Percentiles rank a stretch among this genome's conserved stretches.
Evolutionary conservation across 192 early-diverging fungal genomes (phyloP).

Genomic region (Coemansia asiatica): DNA sequence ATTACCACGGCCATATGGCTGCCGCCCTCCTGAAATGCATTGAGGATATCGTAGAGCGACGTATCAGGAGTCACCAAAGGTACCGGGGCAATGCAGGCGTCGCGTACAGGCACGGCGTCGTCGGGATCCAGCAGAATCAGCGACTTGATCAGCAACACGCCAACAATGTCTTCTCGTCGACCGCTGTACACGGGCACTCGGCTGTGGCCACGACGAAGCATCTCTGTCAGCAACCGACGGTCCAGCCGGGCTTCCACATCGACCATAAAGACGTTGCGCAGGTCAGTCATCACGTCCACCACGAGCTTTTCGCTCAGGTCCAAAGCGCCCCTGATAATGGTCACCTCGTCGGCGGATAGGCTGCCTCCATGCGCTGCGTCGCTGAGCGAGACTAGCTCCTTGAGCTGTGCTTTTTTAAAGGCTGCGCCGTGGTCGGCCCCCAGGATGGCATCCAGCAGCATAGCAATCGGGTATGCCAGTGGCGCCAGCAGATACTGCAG

Average conservation of each 20-base stretch:
- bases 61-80: constrained; percentile 50
- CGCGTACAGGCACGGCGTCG: constrained; percentile 63
- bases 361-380: constrained; percentile 68
- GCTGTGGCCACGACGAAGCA: constrained; percentile 69
- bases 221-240: constrained; percentile 57
- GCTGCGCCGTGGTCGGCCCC: constrained; percentile 86
- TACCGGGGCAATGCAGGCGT: constrained; percentile 56
- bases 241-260: constrained; percentile 64
- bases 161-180: constrained; percentile 65
- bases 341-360: constrained; percentile 74
- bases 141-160: constrained; percentile 75
- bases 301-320: constrained; percentile 74
- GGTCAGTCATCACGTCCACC: constrained; percentile 68
- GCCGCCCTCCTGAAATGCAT: constrained; percentile 81
- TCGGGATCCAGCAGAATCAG: constrained; percentile 74
- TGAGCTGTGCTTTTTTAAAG: constrained; percentile 79
- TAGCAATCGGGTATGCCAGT: constrained; percentile 81
- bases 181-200: constrained; percentile 73
- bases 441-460: constrained; percentile 77
- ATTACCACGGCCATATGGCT: constrained; percentile 76
- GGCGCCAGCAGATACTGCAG: constrained; percentile 68
- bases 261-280: constrained; percentile 68
- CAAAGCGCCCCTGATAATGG: constrained; percentile 75
- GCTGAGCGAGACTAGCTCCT: constrained; percentile 76
- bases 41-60: constrained; percentile 70